Base-by-base conservation (phyloP, 352 stramenopile species). In the Blastocystis sp. region DNA sequence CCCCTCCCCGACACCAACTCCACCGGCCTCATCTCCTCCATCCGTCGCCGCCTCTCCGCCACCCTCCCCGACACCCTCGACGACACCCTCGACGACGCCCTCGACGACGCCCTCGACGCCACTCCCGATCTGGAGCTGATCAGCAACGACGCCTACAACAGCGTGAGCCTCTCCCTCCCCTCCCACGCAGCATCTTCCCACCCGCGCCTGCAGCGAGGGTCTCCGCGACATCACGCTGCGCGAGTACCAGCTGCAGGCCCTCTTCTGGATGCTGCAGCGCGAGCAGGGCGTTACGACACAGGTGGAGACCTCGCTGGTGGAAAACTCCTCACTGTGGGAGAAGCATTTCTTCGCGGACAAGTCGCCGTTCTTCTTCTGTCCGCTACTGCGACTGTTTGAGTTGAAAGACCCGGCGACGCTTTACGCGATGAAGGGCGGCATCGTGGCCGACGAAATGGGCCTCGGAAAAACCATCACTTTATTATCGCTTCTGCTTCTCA, bases 361-460 rank as follows among this genome's bases (percentile, higher is more conserved):
- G n/a, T 54, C 64, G 27, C 51, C 24, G 4, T 71, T 71, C 38
- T 78, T 65, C 54, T 75, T 86, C 42, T 87, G 86, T 63, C 65
- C 32, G 7, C 78, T 49, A 38, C 85, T 67, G 32, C 48, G 61
- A 27, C 34, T 71, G 29, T 64, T 44, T 4, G 75, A 44, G 32
- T 32, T 59, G n/a, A 79, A 51, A 67, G 81, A 88, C 14, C 81
- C 88, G 46, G 84, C 89, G 8, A 88, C 81, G n/a, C 86, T 87
- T 54, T 88, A 92, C 89, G 90, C 56, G 89, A 85, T 77, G 75
- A 64, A 54, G 34, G 92, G 92, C 32, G 92, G 92, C 24, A 94
- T 96, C 78, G 87, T 96, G 21, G 92, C 92, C 0, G 92, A 96
- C 48, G 92, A 95, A 65, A 94, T 95, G 92, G 92, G 92, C 63